Evolutionary conservation across 495 filamentous ascomycete species (phyloP).

Genomic region (Hypoxylon trugodes): DNA sequence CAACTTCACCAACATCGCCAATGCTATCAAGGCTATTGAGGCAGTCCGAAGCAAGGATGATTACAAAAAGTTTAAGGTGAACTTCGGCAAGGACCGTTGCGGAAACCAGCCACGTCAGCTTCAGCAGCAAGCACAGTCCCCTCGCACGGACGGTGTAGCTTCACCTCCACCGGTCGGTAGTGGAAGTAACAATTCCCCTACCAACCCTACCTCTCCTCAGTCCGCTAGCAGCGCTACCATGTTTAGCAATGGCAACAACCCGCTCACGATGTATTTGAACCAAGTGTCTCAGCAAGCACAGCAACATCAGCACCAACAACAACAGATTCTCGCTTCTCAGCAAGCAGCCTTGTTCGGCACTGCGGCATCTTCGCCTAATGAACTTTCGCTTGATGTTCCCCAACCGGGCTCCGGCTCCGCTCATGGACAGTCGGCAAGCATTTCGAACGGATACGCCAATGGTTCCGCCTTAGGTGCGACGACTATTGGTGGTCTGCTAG

Average conservation of each 20-base stretch:
- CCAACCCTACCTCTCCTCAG: slow-evolving; percentile 48
- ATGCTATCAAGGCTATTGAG: slow-evolving; percentile 99
- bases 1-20: slow-evolving; percentile 99
- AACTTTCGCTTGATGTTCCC: slow-evolving; percentile 62
- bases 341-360: slow-evolving; percentile 69
- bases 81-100: slow-evolving; percentile 98
- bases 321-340: slow-evolving; percentile 66
- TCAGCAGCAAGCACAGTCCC: slow-evolving; percentile 73
- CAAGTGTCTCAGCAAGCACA: slow-evolving; percentile 83
- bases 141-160: slow-evolving; percentile 67
- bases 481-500: slow-evolving; percentile 76
- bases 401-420: slow-evolving; percentile 60
- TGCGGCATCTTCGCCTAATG: slow-evolving; percentile 63
- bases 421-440: slow-evolving; percentile 70
- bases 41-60: slow-evolving; percentile 93
- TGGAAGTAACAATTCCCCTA: slow-evolving; percentile 63
- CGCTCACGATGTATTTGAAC: slow-evolving; percentile 91
- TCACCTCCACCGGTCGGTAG: slow-evolving; percentile 71
- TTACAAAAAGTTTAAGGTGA: slow-evolving; percentile 98
- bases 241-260: slow-evolving; percentile 85
- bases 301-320: slow-evolving; percentile 76
- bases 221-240: slow-evolving; percentile 61
- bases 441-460: slow-evolving; percentile 66
- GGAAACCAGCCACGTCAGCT: slow-evolving; percentile 93
- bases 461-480: slow-evolving; percentile 66